phyloP scores from a whole-genome alignment of 1,139 yeast species.

The Zygosaccharomyces pseudobailii region DNA sequence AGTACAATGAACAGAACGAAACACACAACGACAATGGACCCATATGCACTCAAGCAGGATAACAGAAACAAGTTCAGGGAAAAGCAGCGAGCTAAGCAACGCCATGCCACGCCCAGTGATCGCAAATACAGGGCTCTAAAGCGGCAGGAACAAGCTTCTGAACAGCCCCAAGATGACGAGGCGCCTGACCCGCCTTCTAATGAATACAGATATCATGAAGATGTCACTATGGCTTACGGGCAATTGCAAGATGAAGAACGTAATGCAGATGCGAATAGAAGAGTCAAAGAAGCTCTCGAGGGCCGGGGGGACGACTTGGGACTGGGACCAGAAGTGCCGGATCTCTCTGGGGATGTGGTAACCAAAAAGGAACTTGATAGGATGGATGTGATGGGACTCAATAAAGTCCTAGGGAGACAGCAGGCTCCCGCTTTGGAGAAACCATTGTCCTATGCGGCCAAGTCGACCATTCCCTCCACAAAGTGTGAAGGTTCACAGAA shows the following conservation, averaged over 20 bases:
- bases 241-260: slow-evolving; percentile 12
- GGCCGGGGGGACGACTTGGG: slow-evolving; percentile 5
- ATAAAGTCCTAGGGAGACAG: slow-evolving; percentile 13
- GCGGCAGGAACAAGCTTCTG: slow-evolving; percentile 11
- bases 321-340: background rate
- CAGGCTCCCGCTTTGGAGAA: background rate
- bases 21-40: slow-evolving; percentile 21
- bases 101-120: slow-evolving; percentile 34
- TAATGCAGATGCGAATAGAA: slow-evolving; percentile 12
- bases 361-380: slow-evolving; percentile 15
- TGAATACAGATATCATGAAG: slow-evolving; percentile 24
- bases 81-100: slow-evolving; percentile 29
- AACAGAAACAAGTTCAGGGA: slow-evolving; percentile 33
- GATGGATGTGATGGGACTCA: slow-evolving; percentile 22
- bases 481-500: background rate
- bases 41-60: slow-evolving; percentile 27
- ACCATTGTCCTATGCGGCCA: background rate
- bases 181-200: slow-evolving; percentile 18
- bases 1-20: background rate
- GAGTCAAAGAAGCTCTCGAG: slow-evolving; percentile 10
- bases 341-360: background rate
- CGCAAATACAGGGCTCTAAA: slow-evolving; percentile 26
- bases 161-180: slow-evolving; percentile 8
- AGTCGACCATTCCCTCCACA: background rate
- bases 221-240: slow-evolving; percentile 14